Conservation (phyloP, 148 eudicot species). For the Vaccinium corymbosum region DNA sequence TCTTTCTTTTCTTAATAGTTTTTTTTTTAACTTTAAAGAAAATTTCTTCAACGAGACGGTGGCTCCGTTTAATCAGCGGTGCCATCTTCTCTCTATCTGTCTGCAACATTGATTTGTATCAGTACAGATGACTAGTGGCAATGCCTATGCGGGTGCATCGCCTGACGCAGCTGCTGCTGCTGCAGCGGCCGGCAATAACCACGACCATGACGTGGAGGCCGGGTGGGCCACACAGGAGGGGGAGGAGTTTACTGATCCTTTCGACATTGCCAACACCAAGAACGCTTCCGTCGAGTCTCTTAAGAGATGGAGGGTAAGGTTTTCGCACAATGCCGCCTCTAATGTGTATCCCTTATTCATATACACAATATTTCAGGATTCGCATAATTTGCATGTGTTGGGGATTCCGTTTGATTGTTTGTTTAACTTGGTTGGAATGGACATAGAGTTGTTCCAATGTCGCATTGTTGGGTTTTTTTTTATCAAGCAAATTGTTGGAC, state of each 20-base stretch:
- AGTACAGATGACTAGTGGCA: slow-evolving; percentile 22
- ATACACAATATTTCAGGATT: not conserved
- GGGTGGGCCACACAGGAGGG: slow-evolving; percentile 11
- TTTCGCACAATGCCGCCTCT: not conserved
- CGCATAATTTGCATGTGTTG: not conserved
- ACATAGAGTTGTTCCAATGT: not conserved
- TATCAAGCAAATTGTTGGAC: not conserved
- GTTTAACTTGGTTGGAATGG: not conserved
- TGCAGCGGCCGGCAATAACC: not conserved
- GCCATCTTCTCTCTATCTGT: slow-evolving; percentile 27
- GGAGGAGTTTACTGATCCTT: slow-evolving; percentile 48
- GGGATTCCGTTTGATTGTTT: not conserved
- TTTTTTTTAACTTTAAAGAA: too few species aligned
- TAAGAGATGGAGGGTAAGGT: slow-evolving; percentile 78
- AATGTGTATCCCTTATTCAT: not conserved
- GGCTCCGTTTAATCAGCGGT: slow-evolving; percentile 40
- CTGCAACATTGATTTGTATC: not conserved
- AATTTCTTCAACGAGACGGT: slow-evolving; percentile 23
- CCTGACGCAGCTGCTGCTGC: not conserved
- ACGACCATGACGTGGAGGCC: slow-evolving; percentile 33
- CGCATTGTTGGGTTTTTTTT: not conserved
- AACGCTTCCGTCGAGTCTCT: slow-evolving; percentile 58
- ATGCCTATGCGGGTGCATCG: not conserved
- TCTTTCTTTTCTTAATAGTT: not conserved
- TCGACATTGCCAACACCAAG: slow-evolving; percentile 73